A percentile compares a stretch with the other conserved stretches of the same genome.
phyloP scores from a whole-genome alignment of 2,329 filamentous ascomycete genomes.

The Colletotrichum navitas region DNA sequence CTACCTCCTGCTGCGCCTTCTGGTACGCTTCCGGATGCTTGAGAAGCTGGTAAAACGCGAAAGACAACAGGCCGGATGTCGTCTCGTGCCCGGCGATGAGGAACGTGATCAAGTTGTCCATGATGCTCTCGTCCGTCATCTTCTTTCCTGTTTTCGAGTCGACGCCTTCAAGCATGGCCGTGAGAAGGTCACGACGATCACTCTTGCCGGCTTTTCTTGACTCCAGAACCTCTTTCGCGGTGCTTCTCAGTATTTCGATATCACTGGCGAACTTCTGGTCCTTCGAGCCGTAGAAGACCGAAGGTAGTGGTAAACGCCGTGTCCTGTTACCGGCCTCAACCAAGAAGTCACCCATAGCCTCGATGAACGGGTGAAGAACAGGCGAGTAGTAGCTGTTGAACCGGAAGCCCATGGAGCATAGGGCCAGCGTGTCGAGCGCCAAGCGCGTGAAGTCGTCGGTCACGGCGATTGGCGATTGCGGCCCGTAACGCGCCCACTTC shows the following conservation, averaged over 20 bases:
- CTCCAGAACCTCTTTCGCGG: constrained; percentile 69
- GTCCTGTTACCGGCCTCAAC: constrained; percentile 64
- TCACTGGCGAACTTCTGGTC: constrained; percentile 62
- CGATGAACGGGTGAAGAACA: constrained; percentile 56
- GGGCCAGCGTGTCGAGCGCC: constrained; percentile 71
- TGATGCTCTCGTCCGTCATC: constrained; percentile 70
- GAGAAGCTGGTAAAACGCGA: constrained; percentile 74
- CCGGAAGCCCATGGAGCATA: constrained; percentile 69
- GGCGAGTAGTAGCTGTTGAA: constrained; percentile 71
- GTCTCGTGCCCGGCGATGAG: constrained; percentile 78
- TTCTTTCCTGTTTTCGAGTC: constrained; percentile 74
- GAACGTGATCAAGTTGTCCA: constrained; percentile 78
- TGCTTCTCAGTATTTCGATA: constrained; percentile 63
- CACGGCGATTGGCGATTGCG: constrained; percentile 61
- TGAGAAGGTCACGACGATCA: constrained; percentile 70
- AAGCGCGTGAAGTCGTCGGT: constrained; percentile 73
- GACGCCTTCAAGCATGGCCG: constrained; percentile 72
- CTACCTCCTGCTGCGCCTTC: constrained; percentile 76
- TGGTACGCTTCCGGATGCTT: constrained; percentile 71
- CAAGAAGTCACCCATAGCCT: constrained; percentile 72
- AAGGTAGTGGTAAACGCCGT: constrained; percentile 59
- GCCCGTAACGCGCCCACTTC: constrained; percentile 64
- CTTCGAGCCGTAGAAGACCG: constrained; percentile 58
- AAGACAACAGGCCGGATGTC: constrained; percentile 75
- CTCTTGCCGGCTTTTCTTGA: constrained; percentile 62